These are phyloP conservation scores for Globisporangium parvum DNA, from an alignment of 352 stramenopile genomes.

Conservation along the genomic window DNA sequence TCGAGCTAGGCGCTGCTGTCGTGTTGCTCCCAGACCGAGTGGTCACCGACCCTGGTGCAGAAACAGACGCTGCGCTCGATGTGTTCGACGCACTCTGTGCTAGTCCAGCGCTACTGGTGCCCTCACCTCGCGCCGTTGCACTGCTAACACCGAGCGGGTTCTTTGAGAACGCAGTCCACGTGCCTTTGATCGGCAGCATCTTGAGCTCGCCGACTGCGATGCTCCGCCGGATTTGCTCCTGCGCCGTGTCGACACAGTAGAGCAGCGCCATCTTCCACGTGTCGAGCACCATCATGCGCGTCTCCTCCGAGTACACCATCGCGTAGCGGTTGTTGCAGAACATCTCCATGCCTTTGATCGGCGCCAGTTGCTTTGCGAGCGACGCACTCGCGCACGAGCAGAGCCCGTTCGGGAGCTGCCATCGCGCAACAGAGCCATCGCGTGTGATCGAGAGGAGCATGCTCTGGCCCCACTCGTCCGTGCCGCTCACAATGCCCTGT, in stretches of 20 bases:
- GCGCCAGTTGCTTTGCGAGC: conserved; percentile 51
- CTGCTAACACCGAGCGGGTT: conserved; percentile 1
- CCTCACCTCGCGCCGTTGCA: neutral
- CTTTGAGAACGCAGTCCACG: conserved; percentile 2
- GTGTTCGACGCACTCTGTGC: neutral
- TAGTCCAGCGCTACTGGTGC: neutral
- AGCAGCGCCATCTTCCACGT: conserved; percentile 67
- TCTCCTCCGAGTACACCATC: conserved; percentile 62
- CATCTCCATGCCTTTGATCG: conserved; percentile 66
- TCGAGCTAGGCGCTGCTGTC: no score
- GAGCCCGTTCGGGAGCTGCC: conserved; percentile 61
- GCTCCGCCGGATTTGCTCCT: conserved; percentile 74
- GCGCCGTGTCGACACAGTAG: conserved; percentile 69
- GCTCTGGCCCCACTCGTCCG: conserved; percentile 74
- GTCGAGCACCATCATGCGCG: conserved; percentile 73
- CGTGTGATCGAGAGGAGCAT: conserved; percentile 56
- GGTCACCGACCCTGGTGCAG: neutral
- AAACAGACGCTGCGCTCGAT: neutral
- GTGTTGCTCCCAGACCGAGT: neutral
- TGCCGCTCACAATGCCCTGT: conserved; percentile 56
- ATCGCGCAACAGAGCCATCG: conserved; percentile 48
- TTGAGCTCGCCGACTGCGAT: conserved; percentile 56
- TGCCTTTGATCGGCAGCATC: conserved; percentile 16
- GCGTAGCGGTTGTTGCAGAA: conserved; percentile 65
- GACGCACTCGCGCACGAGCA: conserved; percentile 47